phyloP scores from a whole-genome alignment of 1,284 basidiomycete genomes.

The Malassezia japonica region DNA sequence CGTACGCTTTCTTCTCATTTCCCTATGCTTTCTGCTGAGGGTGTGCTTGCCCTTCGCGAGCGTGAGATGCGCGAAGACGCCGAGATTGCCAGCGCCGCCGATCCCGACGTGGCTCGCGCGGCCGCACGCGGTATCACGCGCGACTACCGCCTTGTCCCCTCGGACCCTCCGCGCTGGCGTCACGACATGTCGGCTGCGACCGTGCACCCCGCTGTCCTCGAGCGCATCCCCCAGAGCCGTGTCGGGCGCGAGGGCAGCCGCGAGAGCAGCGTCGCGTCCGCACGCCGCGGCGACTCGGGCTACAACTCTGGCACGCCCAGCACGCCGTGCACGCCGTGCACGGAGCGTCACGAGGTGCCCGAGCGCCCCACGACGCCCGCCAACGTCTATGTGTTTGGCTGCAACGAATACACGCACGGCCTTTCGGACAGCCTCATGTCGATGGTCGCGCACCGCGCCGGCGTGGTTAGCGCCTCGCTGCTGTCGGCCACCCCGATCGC shows the following conservation, averaged over 20 bases:
- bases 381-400: conserved; percentile 37
- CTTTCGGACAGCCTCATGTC: conserved; percentile 38
- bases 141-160: conserved; percentile 40
- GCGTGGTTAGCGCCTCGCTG: conserved; percentile 32
- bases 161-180: conserved; percentile 7
- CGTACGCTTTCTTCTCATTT: conserved; percentile 27
- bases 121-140: conserved; percentile 39
- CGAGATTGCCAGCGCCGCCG: conserved; percentile 21
- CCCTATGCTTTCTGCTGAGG: conserved; percentile 26
- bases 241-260: conserved; percentile 12
- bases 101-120: conserved; percentile 28
- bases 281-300: background rate
- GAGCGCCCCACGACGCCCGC: background rate
- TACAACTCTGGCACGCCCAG: conserved; percentile 7
- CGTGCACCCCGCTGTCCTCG: background rate
- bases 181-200: background rate
- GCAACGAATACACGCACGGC: conserved; percentile 45
- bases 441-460: conserved; percentile 39
- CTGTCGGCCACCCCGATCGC: conserved; percentile 52
- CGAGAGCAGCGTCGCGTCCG: conserved; percentile 1
- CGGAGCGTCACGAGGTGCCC: background rate
- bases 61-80: conserved; percentile 20
- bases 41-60: conserved; percentile 17
- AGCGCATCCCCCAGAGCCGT: conserved; percentile 5
- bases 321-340: too few relatives aligned